Evolutionary conservation across 768 basidiomycete species (phyloP).

Genomic region (Leccinum variicolor): DNA sequence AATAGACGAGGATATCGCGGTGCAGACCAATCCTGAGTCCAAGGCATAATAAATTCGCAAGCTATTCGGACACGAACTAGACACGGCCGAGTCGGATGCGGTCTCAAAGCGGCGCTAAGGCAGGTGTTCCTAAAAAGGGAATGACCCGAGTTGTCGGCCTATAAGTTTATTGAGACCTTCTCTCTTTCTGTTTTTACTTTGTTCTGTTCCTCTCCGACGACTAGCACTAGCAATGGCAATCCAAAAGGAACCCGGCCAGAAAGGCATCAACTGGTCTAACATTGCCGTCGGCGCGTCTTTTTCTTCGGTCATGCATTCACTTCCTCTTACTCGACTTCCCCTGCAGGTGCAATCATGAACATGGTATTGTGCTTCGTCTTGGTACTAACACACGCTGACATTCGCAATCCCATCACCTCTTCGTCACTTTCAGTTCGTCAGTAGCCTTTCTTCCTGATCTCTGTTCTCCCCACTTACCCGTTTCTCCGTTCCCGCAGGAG

Average conservation of each 20-base stretch:
- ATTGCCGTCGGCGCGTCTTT: slow-evolving; percentile 80
- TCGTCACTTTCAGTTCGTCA: slow-evolving; percentile 43
- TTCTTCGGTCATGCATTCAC: slow-evolving; percentile 20
- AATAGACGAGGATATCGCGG: slow-evolving; percentile 4
- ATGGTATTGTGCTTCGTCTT: slow-evolving; percentile 64
- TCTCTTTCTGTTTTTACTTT: slow-evolving; percentile 6
- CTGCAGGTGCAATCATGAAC: slow-evolving; percentile 93
- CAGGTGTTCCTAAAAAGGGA: slow-evolving; percentile 4
- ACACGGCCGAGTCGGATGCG: background rate
- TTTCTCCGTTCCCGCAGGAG: slow-evolving; percentile 49
- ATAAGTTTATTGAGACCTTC: background rate
- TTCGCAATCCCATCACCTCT: slow-evolving; percentile 2
- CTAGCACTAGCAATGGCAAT: slow-evolving; percentile 64
- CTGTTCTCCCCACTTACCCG: slow-evolving; percentile 9
- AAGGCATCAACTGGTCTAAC: slow-evolving; percentile 91
- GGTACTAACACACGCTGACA: slow-evolving; percentile 3
- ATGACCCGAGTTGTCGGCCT: background rate
- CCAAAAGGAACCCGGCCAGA: slow-evolving; percentile 83
- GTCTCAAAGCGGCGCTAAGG: background rate
- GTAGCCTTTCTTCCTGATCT: slow-evolving; percentile 7
- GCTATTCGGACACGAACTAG: too few species aligned
- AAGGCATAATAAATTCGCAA: background rate
- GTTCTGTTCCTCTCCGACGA: slow-evolving; percentile 13
- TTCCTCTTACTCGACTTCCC: slow-evolving; percentile 9
- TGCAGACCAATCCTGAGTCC: background rate